Percentiles rank a stretch among this genome's conserved stretches.
Evolutionary conservation across 2,329 filamentous ascomycete genomes (phyloP).

Genomic region (Colletotrichum siamense): DNA sequence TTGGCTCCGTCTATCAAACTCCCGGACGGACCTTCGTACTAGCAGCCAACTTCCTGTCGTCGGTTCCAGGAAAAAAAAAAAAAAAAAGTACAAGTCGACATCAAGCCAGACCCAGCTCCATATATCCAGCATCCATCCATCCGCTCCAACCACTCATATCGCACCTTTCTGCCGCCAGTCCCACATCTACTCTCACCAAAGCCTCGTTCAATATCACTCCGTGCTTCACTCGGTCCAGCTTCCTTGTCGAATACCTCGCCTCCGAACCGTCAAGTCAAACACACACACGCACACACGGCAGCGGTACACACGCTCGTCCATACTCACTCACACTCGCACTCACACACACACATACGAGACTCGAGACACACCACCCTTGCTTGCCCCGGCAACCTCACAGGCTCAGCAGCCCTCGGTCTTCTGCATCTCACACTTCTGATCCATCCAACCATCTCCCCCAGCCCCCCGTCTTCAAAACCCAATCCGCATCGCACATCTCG

Average conservation of each 20-base stretch:
- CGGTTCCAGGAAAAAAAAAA: neutral
- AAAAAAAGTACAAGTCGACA: neutral
- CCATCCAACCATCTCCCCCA: constrained; percentile 21
- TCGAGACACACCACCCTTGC: constrained; percentile 17
- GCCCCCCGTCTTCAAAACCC: constrained; percentile 27
- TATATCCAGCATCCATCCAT: constrained; percentile 34
- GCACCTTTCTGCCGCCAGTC: constrained; percentile 15
- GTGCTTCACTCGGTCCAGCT: neutral
- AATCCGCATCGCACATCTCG: constrained; percentile 24
- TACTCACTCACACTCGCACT: neutral
- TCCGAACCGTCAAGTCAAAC: neutral
- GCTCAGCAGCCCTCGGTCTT: neutral
- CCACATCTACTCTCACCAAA: neutral
- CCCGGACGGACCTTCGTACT: neutral
- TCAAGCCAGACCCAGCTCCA: constrained; percentile 18
- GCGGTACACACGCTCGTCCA: neutral
- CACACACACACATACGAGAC: neutral
- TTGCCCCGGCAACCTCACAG: constrained; percentile 20
- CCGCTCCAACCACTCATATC: constrained; percentile 44
- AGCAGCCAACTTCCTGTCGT: neutral
- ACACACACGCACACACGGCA: neutral
- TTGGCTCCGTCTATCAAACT: neutral
- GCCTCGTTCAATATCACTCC: neutral
- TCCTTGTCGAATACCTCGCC: neutral
- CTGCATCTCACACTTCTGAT: constrained; percentile 8